These are phyloP conservation scores for Phalaenopsis equestris DNA, from an alignment of 106 monocot genomes.

Conservation along the genomic window DNA sequence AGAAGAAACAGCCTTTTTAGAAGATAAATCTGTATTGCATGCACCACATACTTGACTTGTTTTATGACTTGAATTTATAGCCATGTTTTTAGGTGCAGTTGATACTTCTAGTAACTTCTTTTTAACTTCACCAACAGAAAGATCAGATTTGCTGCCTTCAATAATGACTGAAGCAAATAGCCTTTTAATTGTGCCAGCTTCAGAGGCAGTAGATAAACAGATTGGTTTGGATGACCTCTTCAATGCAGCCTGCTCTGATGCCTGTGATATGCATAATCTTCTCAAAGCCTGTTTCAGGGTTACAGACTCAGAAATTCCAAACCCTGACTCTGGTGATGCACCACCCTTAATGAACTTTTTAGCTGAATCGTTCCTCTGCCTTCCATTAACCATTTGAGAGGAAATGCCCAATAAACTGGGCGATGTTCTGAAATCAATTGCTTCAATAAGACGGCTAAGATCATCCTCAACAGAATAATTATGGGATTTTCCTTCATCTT, in stretches of 20 bases:
- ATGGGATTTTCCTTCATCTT: slow-evolving; percentile 12
- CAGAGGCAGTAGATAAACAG: slow-evolving; percentile 38
- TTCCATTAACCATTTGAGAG: neutral
- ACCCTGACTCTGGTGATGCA: slow-evolving; percentile 13
- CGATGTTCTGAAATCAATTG: slow-evolving; percentile 22
- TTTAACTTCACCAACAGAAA: slow-evolving; percentile 23
- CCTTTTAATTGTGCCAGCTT: slow-evolving; percentile 60
- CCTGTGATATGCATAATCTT: slow-evolving; percentile 78
- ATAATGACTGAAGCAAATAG: slow-evolving; percentile 66
- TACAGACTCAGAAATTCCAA: slow-evolving; percentile 50
- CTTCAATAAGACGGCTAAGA: slow-evolving; percentile 18
- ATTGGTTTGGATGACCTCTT: slow-evolving; percentile 52
- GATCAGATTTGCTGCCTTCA: slow-evolving; percentile 27
- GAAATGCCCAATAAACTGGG: slow-evolving; percentile 13
- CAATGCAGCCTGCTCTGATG: slow-evolving; percentile 91
- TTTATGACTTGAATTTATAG: slow-evolving; percentile 2
- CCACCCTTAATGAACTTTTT: slow-evolving; percentile 10
- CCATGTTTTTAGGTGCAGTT: slow-evolving; percentile 27
- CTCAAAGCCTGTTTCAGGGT: slow-evolving; percentile 81
- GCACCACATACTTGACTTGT: slow-evolving; percentile 11
- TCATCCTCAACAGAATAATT: slow-evolving; percentile 15
- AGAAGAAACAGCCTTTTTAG: slow-evolving; percentile 12
- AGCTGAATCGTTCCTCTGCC: slow-evolving; percentile 5
- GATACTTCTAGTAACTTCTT: slow-evolving; percentile 38
- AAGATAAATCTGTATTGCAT: slow-evolving; percentile 13